Conservation (phyloP, 345 rosid species). For the Microthlaspi erraticum region DNA sequence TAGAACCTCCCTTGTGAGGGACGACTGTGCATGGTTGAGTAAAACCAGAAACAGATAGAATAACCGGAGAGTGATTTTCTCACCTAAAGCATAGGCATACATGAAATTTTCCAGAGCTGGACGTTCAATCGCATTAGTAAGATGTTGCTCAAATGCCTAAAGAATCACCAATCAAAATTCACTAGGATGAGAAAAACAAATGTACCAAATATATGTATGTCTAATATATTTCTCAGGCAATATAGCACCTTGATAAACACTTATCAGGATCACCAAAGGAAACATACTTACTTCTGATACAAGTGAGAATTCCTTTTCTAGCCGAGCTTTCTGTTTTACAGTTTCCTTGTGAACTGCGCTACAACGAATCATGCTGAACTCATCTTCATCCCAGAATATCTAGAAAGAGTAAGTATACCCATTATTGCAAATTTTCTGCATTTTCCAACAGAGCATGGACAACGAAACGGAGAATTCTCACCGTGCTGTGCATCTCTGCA, state of each 20-base stretch:
- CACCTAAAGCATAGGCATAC: constrained; percentile 79
- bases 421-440: not conserved
- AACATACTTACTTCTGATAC: constrained; percentile 54
- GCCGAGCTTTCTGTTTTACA: constrained; percentile 54
- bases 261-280: not conserved
- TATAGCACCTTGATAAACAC: no score
- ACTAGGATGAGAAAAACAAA: not conserved
- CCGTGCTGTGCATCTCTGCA: constrained; percentile 72
- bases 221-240: no score
- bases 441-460: not conserved
- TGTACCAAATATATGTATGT: no score
- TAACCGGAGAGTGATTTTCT: constrained; percentile 23
- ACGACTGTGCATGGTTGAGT: constrained; percentile 10
- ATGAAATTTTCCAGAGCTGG: constrained; percentile 62
- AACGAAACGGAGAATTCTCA: constrained; percentile 36
- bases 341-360: constrained; percentile 79
- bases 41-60: not conserved
- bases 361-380: constrained; percentile 66
- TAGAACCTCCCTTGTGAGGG: constrained; percentile 13
- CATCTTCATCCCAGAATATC: constrained; percentile 80
- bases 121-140: constrained; percentile 44
- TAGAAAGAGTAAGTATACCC: constrained; percentile 37
- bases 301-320: constrained; percentile 58
- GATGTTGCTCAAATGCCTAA: constrained; percentile 58
- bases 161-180: constrained; percentile 12